Evolutionary conservation across 495 filamentous ascomycete species (phyloP), one percentile per base, ranked within the genome.

Genomic region (Xylaria curta): DNA sequence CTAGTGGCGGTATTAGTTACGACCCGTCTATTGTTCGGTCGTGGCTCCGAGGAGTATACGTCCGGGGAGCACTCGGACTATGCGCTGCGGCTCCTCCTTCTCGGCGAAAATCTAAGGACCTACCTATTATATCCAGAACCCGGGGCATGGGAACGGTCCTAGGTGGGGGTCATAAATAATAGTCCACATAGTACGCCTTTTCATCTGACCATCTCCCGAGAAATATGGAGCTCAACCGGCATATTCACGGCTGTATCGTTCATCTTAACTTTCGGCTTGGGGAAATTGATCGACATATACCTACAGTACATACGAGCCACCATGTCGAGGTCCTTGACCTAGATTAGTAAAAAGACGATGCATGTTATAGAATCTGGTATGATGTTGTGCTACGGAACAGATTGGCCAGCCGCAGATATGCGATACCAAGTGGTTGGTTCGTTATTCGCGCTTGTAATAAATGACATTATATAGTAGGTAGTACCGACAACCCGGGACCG

Each of bases 71-170:
- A 63, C 26, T 10, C 58, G 15, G 33, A 12, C 58, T 36, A 60
- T n/a, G 19, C 1, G 28, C 59, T 42, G 38, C 59, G 59, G 60
- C 60, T 42, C 38, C 0, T 38, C 36, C n/a, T 42, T 28, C 38
- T 42, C 60, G 60, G 60, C 60, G 38, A 17, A 60, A 38, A 60
- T n/a, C 19, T 38, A 60, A 38, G 19, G 5, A 60, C 58, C 58
- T 38, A 60, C 58, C 58, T 60, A 60, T 60, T 60, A 21, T 21
- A 60, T 60, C 38, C 21, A 42, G 38, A 44, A 44, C 38, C 60
- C 60, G 60, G 60, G 36, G 33, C 58, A n/a, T 60, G 31, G 31
- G 33, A 31, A 56, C 53, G 53, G 53, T 28, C 53, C 9, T 56
- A 17, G 2, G 15, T 56, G 53, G 51, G 49, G 53, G 58, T 38